These are phyloP conservation scores for Rhodotorula babjevae DNA, from an alignment of 768 basidiomycete genomes.

Conservation along the genomic window DNA sequence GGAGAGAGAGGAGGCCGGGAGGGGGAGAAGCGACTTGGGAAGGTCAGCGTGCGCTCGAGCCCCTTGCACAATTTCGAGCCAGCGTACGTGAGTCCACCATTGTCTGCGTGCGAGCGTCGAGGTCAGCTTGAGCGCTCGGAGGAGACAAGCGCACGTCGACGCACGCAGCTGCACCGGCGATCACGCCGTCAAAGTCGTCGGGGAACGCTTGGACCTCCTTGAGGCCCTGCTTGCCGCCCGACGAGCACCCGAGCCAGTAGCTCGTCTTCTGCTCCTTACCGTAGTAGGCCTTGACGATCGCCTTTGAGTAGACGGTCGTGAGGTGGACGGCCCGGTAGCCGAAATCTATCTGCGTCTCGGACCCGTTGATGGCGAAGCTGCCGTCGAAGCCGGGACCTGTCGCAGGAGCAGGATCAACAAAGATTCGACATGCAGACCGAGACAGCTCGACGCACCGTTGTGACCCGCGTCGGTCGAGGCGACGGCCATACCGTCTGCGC, in stretches of 20 bases:
- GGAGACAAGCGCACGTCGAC: too few species aligned
- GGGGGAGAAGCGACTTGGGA: too few species aligned
- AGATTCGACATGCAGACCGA: too few species aligned
- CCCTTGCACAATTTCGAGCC: too few species aligned
- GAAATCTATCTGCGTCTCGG: conserved; percentile 35
- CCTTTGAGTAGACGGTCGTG: conserved; percentile 36
- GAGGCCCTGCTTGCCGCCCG: too few species aligned
- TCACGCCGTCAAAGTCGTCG: too few species aligned
- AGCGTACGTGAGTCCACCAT: neutral
- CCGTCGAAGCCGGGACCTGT: conserved; percentile 9
- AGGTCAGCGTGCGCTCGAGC: conserved; percentile 4
- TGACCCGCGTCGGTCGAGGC: conserved; percentile 28
- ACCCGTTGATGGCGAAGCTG: conserved; percentile 21
- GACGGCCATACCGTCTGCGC: conserved; percentile 24
- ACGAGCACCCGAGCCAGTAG: conserved; percentile 41
- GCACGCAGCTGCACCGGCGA: too few species aligned
- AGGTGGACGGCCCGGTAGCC: conserved; percentile 37
- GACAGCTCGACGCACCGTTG: too few species aligned
- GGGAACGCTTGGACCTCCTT: too few species aligned
- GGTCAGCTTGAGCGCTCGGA: neutral
- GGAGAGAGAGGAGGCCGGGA: too few species aligned
- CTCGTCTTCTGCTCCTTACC: conserved; percentile 20
- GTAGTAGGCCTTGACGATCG: conserved; percentile 38
- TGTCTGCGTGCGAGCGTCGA: neutral
- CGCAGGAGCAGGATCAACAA: too few species aligned